Percentiles rank a stretch among this genome's conserved stretches.
phyloP scores from a whole-genome alignment of 768 basidiomycete species.

The Boletus subparvulus region DNA sequence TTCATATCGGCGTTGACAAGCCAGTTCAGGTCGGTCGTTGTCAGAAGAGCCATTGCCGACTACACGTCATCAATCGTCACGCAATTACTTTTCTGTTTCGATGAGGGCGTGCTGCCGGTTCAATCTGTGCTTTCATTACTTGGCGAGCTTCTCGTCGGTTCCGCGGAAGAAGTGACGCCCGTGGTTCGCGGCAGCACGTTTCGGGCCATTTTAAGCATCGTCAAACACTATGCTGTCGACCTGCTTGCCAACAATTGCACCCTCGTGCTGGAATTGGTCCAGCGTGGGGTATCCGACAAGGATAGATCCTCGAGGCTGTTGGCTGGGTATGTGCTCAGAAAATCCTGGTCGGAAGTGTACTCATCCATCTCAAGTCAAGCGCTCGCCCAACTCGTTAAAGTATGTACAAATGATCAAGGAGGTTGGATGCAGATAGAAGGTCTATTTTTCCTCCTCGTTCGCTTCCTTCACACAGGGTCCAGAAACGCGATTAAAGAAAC shows the following conservation, averaged over 20 bases:
- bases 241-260: constrained; percentile 33
- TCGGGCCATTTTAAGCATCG: constrained; percentile 38
- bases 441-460: constrained; percentile 47
- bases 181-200: constrained; percentile 47
- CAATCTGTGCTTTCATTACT: constrained; percentile 36
- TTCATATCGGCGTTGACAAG: constrained; percentile 8
- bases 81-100: constrained; percentile 8
- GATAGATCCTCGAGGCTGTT: constrained; percentile 61
- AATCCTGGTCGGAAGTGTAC: background rate
- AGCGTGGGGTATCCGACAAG: constrained; percentile 49
- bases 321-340: constrained; percentile 56
- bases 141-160: constrained; percentile 43
- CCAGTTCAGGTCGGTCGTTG: constrained; percentile 13
- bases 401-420: constrained; percentile 38
- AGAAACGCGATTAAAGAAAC: constrained; percentile 61
- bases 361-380: constrained; percentile 38
- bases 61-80: constrained; percentile 17
- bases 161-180: constrained; percentile 44
- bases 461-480: constrained; percentile 42
- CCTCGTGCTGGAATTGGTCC: constrained; percentile 38
- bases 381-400: constrained; percentile 46
- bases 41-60: constrained; percentile 24
- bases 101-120: constrained; percentile 24
- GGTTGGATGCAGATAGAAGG: constrained; percentile 37
- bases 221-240: constrained; percentile 42